Base-by-base conservation (phyloP, 768 basidiomycete genomes). In the Hydnum rufescens region DNA sequence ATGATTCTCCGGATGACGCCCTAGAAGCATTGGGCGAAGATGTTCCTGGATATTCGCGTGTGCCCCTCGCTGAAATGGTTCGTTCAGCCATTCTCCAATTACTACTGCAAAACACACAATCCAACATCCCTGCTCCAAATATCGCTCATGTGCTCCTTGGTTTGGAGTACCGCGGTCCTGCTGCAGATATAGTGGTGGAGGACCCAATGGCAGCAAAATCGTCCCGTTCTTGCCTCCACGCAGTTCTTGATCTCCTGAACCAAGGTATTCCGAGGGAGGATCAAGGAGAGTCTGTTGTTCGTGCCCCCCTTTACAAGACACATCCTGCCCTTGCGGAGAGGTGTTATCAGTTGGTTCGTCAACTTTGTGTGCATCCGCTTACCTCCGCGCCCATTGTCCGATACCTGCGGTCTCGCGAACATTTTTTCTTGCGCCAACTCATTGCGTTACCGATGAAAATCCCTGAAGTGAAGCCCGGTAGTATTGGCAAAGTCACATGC, bases 361-460 rank as follows among this genome's bases (percentile, higher is more conserved):
- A 93, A 54, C 74, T 97, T 0, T 93, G 86, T 65, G 72, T 78
- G n/a, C 87, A 96, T 60, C 74, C 81, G 5, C 71, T 75, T 36
- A 93, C 90, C 0, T 84, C 84, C 0, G 77, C 80, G 32, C 77
- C 79, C 52, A 79, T 77, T 3, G 80, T 84, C 65, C 77, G 87
- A 0, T 95, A 93, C 61, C 72, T 95, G 31, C 79, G 85, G 32
- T 86, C 84, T 2, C 71, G 80, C 5, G 84, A 93, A 63, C 80
- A 90, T 60, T 96, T 90, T 67, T 89, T 90, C 60, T 76, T 77
- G 2, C 74, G 83, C 2, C 90, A 95, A 60, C 72, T 93, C n/a
- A 73, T 77, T 4, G 75, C 71, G 6, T 71, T 92, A 28, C 83
- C 89, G 1, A 48, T 34, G 5, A 42, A 53, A 1, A 72, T 74